Evolutionary conservation across 257 asterid genomes (phyloP).

Genomic region (Catharanthus roseus): DNA sequence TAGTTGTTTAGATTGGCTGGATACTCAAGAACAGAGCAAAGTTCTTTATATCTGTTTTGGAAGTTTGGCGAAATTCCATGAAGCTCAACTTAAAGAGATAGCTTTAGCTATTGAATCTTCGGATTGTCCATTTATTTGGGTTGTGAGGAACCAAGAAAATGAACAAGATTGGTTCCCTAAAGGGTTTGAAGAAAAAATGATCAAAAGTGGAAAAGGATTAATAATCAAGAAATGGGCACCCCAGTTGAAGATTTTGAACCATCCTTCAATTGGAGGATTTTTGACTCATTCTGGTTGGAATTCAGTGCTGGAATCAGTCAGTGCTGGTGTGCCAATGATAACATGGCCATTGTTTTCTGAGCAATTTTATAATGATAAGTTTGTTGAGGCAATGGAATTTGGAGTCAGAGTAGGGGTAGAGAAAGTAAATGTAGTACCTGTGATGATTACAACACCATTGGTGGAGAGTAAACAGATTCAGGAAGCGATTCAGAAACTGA

Average conservation of each 20-base stretch:
- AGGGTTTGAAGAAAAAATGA: slow-evolving; percentile 19
- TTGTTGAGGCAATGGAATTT: not conserved
- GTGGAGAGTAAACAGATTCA: not conserved
- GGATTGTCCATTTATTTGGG: slow-evolving; percentile 19
- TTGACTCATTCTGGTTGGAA: not conserved
- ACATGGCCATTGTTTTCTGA: slow-evolving; percentile 1
- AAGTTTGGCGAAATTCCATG: slow-evolving; percentile 14
- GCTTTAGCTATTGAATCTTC: slow-evolving; percentile 20
- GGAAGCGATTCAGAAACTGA: not conserved
- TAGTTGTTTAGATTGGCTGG: slow-evolving; percentile 19
- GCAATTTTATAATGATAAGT: not conserved
- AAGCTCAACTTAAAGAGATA: slow-evolving; percentile 19
- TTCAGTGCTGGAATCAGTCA: not conserved
- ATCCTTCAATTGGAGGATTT: not conserved
- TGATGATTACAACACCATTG: not conserved
- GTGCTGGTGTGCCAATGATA: not conserved
- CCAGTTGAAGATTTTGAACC: not conserved
- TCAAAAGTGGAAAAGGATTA: slow-evolving; percentile 12
- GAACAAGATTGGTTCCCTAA: slow-evolving; percentile 17
- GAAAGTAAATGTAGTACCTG: not conserved
- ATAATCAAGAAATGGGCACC: slow-evolving; percentile 27
- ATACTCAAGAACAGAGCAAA: slow-evolving; percentile 7
- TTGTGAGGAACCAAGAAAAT: not conserved
- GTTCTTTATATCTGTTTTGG: slow-evolving; percentile 28
- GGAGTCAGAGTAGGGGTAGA: not conserved